A percentile compares a stretch with the other conserved stretches of the same genome.
These are phyloP conservation scores for Caryopteris hybrid DNA, from an alignment of 305 asterid species.

Conservation along the genomic window DNA sequence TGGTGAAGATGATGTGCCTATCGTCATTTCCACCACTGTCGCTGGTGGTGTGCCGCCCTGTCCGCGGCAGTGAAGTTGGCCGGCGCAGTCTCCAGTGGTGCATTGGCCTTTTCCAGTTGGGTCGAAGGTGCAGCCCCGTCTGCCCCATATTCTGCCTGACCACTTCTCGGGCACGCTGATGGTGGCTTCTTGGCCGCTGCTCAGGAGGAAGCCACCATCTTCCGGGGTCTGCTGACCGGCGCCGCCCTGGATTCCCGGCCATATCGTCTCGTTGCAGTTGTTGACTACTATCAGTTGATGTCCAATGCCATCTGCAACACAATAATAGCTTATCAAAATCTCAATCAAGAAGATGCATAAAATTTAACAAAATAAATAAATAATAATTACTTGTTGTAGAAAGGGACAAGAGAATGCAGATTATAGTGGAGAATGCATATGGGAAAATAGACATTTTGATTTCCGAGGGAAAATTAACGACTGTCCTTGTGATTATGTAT, in stretches of 20 bases:
- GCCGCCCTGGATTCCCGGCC: constrained; percentile 82
- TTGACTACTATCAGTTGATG: constrained; percentile 72
- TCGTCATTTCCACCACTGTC: constrained; percentile 91
- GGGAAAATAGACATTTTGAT: constrained; percentile 26
- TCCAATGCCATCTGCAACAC: constrained; percentile 62
- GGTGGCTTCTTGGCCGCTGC: constrained; percentile 53
- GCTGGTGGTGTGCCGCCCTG: constrained; percentile 76
- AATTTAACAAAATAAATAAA: too few species aligned
- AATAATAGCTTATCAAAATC: too few species aligned
- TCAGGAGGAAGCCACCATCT: constrained; percentile 70
- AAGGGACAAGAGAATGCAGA: constrained; percentile 31
- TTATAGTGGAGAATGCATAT: constrained; percentile 16
- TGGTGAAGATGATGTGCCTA: constrained; percentile 64
- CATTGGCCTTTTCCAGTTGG: constrained; percentile 54
- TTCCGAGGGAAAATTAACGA: too few species aligned
- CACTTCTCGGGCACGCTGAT: constrained; percentile 68
- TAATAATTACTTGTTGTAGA: constrained; percentile 35
- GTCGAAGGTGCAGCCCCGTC: constrained; percentile 61
- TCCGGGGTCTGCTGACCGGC: constrained; percentile 58
- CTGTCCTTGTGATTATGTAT: too few species aligned
- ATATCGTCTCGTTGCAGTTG: constrained; percentile 77
- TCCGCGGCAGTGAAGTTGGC: constrained; percentile 64
- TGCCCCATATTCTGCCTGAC: constrained; percentile 89
- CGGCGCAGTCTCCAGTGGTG: constrained; percentile 73
- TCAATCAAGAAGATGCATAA: too few species aligned